phyloP scores from a whole-genome alignment of 2,329 filamentous ascomycete genomes.

The Colletotrichum sp. region DNA sequence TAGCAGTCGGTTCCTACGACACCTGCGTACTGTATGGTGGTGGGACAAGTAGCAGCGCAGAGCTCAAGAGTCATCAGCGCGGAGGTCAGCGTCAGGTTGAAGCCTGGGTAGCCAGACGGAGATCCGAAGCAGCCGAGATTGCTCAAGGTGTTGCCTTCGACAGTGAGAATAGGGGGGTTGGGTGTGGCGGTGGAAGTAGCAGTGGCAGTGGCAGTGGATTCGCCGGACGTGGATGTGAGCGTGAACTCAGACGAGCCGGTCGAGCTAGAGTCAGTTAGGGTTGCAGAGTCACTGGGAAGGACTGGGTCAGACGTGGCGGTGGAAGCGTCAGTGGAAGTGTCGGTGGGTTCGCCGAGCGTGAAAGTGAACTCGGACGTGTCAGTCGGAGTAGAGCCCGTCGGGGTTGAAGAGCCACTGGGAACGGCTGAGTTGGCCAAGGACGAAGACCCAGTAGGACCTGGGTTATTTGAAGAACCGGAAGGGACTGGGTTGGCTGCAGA shows the following conservation, averaged over 20 bases:
- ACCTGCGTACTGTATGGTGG: neutral
- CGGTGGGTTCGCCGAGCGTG: neutral
- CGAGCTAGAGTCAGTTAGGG: neutral
- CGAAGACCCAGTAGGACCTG: neutral
- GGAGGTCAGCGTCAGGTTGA: constrained; percentile 19
- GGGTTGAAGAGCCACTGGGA: neutral
- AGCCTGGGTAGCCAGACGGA: constrained; percentile 28
- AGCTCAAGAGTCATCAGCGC: constrained; percentile 24
- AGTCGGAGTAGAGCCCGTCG: neutral
- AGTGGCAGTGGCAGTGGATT: neutral
- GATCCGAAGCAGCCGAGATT: constrained; percentile 33
- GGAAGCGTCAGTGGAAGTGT: neutral
- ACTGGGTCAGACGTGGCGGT: neutral
- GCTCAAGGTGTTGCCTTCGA: constrained; percentile 12
- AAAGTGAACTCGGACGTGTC: neutral
- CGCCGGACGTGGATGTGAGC: neutral
- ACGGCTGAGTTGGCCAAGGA: neutral
- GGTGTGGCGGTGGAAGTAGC: neutral
- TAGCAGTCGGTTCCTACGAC: constrained; percentile 19
- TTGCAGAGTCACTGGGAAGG: neutral
- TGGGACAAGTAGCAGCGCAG: constrained; percentile 29
- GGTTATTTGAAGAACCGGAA: neutral
- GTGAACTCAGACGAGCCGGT: neutral
- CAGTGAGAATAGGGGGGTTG: neutral
- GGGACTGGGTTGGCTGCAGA: neutral